Evolutionary conservation across 2,329 filamentous ascomycete genomes (phyloP), one percentile per base, ranked within the genome.

Genomic region (Elsinoe arachidis): DNA sequence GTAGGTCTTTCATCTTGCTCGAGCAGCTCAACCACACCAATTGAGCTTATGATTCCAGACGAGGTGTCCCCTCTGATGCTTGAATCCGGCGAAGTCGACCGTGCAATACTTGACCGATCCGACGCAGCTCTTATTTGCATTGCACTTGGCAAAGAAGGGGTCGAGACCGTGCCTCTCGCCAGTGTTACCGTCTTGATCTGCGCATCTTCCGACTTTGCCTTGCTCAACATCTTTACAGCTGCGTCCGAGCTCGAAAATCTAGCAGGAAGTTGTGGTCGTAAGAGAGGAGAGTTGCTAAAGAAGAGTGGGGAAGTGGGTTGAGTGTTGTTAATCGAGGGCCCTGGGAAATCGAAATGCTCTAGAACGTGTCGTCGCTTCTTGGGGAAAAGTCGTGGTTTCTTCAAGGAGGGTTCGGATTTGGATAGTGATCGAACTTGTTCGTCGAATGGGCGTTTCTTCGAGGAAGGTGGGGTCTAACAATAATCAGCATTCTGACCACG

Each of bases 1-100:
- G 86, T 88, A 2, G 87, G 88, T 47, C 88, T 77, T 52, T 86
- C 81, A 67, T 93, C 88, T 62, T 87, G 81, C 66, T 92, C 87
- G 39, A 93, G 70, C 38, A 92, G 73, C 68, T 92, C 88, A 17
- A 85, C 72, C 9, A 89, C 78, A 21, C 86, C 84, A 54, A 90
- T 76, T 23, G 80, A 79, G 41, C 81, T 80, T 3, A 91, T 74
- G 53, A 82, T 73, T 54, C 82, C 77, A 44, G 82, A 61, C 4
- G 76, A 37, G 34, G 35, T 75, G 1, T 80, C 75, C 1, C 74
- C 69, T 56, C 75, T 71, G 5, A 73, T 70, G 60, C 74, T 67
- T 60, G 74, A 69, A 57, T 83, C 82, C 7, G 81, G 78, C 55
- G 78, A 84, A 43, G 73, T 67, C 26, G 75, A 68, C 11, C 65